Percentiles rank a stretch among this genome's conserved stretches.
These are phyloP conservation scores for Hypoxylon sp. DNA, from an alignment of 2,329 filamentous ascomycete genomes.

Conservation along the genomic window DNA sequence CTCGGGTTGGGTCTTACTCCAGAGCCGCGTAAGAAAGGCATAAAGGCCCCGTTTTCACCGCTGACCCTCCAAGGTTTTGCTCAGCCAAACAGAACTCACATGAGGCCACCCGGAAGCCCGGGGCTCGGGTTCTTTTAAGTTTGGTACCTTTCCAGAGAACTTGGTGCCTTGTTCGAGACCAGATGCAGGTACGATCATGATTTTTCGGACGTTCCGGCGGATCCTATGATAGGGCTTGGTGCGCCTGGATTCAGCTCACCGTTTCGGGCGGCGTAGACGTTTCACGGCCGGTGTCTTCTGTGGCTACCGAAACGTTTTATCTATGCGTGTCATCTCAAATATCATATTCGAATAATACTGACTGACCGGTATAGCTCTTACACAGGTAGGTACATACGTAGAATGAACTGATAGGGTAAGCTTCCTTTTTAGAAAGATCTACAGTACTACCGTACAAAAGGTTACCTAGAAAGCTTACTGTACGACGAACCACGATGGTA, in stretches of 20 bases:
- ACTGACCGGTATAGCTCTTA: too few species aligned
- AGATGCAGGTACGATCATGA: constrained; percentile 32
- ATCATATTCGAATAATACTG: constrained; percentile 12
- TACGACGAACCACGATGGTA: too few species aligned
- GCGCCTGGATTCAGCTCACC: constrained; percentile 11
- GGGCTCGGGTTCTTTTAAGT: constrained; percentile 7
- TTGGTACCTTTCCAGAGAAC: background rate
- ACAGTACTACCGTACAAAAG: too few species aligned
- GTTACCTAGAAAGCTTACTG: too few species aligned
- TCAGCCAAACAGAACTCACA: constrained; percentile 12
- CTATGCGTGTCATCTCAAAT: constrained; percentile 7
- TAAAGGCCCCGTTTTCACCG: constrained; percentile 3
- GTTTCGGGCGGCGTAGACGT: constrained; percentile 8
- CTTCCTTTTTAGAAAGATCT: too few species aligned
- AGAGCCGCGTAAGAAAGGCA: constrained; percentile 24
- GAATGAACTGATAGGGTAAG: background rate
- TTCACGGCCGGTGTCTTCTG: constrained; percentile 20
- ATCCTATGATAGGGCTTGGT: constrained; percentile 11
- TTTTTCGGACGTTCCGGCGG: constrained; percentile 10
- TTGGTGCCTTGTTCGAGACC: constrained; percentile 6
- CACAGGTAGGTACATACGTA: too few species aligned
- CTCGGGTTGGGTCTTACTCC: too few species aligned
- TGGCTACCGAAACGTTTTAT: constrained; percentile 8
- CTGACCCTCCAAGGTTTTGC: constrained; percentile 12
- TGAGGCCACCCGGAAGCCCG: constrained; percentile 11